Base-by-base conservation (phyloP, 768 basidiomycete genomes). In the Crepidotus variabilis region DNA sequence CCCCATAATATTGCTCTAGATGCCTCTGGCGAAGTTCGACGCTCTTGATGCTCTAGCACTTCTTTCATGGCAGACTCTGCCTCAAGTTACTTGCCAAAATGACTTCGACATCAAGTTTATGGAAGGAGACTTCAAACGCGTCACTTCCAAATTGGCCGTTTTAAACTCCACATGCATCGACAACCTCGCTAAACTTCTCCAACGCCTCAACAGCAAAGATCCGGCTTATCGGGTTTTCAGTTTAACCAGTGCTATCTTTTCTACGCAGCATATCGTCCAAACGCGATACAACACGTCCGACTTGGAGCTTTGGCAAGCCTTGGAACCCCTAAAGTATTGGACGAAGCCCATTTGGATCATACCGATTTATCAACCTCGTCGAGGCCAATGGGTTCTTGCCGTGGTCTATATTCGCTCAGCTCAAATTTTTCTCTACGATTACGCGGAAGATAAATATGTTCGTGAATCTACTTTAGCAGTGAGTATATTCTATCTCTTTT, bases 91-190 rank as follows among this genome's bases (percentile, higher is more conserved):
- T 43, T 5, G 2, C 39, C 39, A 43, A 43, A 43, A 43, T 43
- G 13, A 14, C 3, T 43, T 4, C 39, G 5, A 28, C 8, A 8
- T 28, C 28, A 43, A 11, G 3, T 50, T 57, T 34, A 22, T 48
- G 23, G 10, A 13, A 0, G 4, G 28, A 2, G 61, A 67, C 21
- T 53, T 59, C 2, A 22, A 35, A 2, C 61, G 57, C 13, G 54
- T 63, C n/a, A 47, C 7, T 1, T 35, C 32, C 2, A 36, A 46
- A 8, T 28, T 6, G 1, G 55, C 39, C 0, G 49, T 60, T 0
- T 63, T 72, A 9, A 71, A 68, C 21, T 61, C 67, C 24, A 54
- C 51, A 7, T 69, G 66, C 35, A 47, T 74, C 13, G 70, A 71
- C 28, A 67, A 62, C 0, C 23, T 62, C 20, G 67, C 69, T 0